Evolutionary conservation across 2,329 filamentous ascomycete species (phyloP), one percentile per base, ranked within the genome.

Genomic region (Blumeria hordei): DNA sequence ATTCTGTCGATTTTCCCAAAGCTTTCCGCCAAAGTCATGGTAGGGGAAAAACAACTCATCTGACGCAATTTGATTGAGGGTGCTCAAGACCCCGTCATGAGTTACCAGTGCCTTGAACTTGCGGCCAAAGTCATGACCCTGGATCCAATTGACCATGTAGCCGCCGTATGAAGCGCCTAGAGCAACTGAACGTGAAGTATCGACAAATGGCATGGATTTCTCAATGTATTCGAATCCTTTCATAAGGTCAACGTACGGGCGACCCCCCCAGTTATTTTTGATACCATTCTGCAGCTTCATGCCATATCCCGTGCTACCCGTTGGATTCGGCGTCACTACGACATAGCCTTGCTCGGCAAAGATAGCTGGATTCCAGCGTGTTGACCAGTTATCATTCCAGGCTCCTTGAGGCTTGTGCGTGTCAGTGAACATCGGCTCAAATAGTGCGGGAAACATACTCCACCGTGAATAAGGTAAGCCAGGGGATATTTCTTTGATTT

Each of bases 311-410:
- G 85, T 88, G 62, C 79, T 85, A 16, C 87, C 87, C 0, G 85
- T 92, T 8, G 85, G 85, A 65, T 94, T 94, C 9, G 86, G 85
- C 53, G 79, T 75, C 50, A 94, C 78, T 21, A 83, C 85, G 3
- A 94, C 75, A 64, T 92, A 94, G 49, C 87, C 87, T 68, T 90
- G 85, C 66, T 93, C 86, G 3, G 87, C 86, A 64, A 87, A 93
- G 9, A 90, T 75, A 57, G 84, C 85, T 1, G 84, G 82, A 64
- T 93, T 93, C 87, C 87, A 94, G 16, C 87, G 74, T 2, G 81
- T 87, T 65, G 76, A 83, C 64, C 64, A 66, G 41, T 55, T 54
- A 54, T 65, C 64, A 43, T 63, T 62, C 64, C 64, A 65, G 0
- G 63, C 62, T 49, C 64, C 63, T 63, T 66, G 64, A 3, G 64